Percentiles rank a stretch among this genome's conserved stretches.
Evolutionary conservation across 176 grass and related monocot species (phyloP).

Genomic region (Coix lacrymajobi): DNA sequence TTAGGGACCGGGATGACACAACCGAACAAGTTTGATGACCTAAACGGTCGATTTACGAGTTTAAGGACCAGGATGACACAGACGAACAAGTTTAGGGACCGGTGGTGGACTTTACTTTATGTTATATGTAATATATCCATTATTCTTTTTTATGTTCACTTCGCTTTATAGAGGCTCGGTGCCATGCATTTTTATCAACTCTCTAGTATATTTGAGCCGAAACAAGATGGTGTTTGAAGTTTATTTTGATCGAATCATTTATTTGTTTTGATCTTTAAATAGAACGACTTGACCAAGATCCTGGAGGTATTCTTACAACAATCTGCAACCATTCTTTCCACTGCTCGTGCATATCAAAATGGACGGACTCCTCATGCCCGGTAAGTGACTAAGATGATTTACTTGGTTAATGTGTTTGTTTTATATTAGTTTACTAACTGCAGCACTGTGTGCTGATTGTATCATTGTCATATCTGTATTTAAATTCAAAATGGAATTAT

Average conservation of each 20-base stretch:
- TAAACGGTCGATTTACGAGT: no score
- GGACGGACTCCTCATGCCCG: constrained; percentile 93
- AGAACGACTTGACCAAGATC: constrained; percentile 95
- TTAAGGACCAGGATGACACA: no score
- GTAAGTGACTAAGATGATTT: constrained; percentile 49
- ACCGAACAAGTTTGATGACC: no score
- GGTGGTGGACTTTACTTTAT: no score
- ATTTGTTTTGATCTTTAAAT: neutral
- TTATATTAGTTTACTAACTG: neutral
- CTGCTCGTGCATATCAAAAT: constrained; percentile 96
- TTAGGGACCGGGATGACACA: no score
- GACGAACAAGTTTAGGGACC: no score
- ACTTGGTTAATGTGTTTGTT: neutral
- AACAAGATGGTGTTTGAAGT: neutral
- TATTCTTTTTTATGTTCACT: neutral
- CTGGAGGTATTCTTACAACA: constrained; percentile 84
- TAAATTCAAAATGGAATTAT: neutral
- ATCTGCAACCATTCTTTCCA: constrained; percentile 99
- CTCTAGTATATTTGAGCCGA: constrained; percentile 1
- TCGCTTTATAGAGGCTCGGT: neutral
- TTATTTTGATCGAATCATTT: neutral
- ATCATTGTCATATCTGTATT: neutral
- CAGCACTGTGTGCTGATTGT: neutral
- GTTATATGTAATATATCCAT: neutral
- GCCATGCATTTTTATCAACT: neutral